phyloP scores from a whole-genome alignment of 2,329 filamentous ascomycete genomes.

The Coleophoma cylindrospora region DNA sequence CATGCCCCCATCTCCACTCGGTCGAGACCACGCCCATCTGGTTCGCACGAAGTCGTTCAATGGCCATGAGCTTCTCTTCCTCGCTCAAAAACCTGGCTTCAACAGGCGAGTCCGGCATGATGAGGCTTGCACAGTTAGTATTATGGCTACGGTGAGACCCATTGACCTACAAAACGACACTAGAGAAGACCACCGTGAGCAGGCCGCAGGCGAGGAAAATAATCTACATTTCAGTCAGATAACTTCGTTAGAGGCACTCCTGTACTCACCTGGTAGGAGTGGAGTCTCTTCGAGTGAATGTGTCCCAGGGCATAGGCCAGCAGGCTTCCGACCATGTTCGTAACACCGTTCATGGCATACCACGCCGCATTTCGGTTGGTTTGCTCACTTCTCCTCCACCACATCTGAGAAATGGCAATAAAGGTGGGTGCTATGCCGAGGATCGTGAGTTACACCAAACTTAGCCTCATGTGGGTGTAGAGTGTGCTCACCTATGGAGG shows the following conservation, averaged over 20 bases:
- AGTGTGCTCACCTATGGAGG: constrained; percentile 12
- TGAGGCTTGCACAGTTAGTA: constrained; percentile 5
- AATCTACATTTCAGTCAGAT: constrained; percentile 6
- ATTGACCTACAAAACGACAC: constrained; percentile 32
- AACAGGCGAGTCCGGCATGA: constrained; percentile 17
- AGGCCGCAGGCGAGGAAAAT: constrained; percentile 51
- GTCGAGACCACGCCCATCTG: constrained; percentile 49
- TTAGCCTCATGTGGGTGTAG: too few species aligned
- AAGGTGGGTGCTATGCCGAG: constrained; percentile 39
- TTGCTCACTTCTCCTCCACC: constrained; percentile 56
- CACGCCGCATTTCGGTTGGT: constrained; percentile 50
- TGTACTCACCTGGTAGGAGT: constrained; percentile 23
- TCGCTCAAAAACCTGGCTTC: constrained; percentile 40
- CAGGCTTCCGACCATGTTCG: constrained; percentile 29
- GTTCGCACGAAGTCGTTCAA: constrained; percentile 49
- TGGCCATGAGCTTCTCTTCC: constrained; percentile 44
- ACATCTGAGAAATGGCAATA: constrained; percentile 55
- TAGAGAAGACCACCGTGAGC: constrained; percentile 41
- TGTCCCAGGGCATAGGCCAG: constrained; percentile 44
- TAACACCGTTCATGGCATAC: constrained; percentile 54
- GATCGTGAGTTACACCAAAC: too few species aligned
- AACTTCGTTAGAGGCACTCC: not conserved
- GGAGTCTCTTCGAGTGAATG: constrained; percentile 40
- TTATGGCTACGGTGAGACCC: not conserved
- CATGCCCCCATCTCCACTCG: constrained; percentile 45